phyloP scores from a whole-genome alignment of 2,329 filamentous ascomycete species.

The Lanzia echinophila region DNA sequence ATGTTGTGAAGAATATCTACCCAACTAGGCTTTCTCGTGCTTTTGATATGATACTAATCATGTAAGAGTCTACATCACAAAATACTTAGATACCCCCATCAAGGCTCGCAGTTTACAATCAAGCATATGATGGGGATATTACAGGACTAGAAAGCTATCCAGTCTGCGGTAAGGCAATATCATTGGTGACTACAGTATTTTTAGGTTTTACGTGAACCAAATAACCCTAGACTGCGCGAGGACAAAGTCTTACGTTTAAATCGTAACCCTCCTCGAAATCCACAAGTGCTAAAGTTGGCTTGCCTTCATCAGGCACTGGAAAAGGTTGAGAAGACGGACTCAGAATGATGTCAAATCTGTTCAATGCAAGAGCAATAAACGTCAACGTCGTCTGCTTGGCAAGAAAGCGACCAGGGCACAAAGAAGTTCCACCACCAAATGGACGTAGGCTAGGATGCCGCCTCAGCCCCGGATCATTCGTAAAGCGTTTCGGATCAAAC shows the following conservation, averaged over 20 bases:
- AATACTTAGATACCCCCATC: too few species aligned
- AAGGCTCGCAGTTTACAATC: too few species aligned
- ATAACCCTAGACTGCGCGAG: not conserved
- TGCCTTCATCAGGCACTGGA: not conserved
- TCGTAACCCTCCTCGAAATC: conserved; percentile 1
- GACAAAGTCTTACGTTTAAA: not conserved
- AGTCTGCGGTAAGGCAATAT: too few species aligned
- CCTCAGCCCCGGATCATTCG: not conserved
- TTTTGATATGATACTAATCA: too few species aligned
- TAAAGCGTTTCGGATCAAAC: conserved; percentile 4
- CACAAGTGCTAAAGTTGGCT: conserved; percentile 1
- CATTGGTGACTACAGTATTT: too few species aligned
- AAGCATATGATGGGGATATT: too few species aligned
- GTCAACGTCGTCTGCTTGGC: not conserved
- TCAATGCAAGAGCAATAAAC: not conserved
- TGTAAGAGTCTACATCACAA: too few species aligned
- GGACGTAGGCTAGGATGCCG: not conserved
- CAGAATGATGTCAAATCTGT: conserved; percentile 3
- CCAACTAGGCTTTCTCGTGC: too few species aligned
- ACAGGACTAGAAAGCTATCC: too few species aligned
- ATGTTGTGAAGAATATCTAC: too few species aligned
- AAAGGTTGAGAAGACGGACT: not conserved
- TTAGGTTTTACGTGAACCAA: too few species aligned
- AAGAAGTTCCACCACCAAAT: conserved; percentile 8
- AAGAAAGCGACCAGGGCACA: conserved; percentile 8